Conservation (phyloP, 2,329 filamentous ascomycete species). For the Colletotrichum sp. region DNA sequence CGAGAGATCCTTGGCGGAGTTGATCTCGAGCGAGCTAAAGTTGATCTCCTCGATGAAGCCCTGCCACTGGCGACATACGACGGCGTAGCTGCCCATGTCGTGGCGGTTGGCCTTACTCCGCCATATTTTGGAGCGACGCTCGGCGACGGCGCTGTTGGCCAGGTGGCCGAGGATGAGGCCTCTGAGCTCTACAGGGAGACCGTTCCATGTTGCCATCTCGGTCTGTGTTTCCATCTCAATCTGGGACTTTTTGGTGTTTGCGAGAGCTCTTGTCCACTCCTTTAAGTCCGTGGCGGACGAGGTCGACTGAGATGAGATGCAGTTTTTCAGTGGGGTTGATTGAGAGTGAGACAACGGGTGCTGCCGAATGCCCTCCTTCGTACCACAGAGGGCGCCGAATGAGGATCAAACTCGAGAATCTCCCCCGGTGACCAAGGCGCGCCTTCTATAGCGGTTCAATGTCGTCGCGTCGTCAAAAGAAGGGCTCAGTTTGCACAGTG, state of each 20-base stretch:
- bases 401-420: background rate
- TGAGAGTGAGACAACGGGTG: background rate
- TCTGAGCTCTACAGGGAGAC: conserved; percentile 20
- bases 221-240: conserved; percentile 5
- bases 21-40: conserved; percentile 26
- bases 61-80: conserved; percentile 30
- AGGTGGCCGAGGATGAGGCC: conserved; percentile 14
- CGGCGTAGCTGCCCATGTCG: conserved; percentile 26
- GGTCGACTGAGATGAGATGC: background rate
- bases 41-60: conserved; percentile 27
- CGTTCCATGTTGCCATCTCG: conserved; percentile 23
- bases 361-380: background rate
- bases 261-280: background rate
- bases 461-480: background rate
- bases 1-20: conserved; percentile 19
- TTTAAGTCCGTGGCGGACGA: background rate
- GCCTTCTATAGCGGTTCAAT: background rate
- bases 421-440: background rate
- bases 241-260: background rate
- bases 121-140: background rate
- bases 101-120: conserved; percentile 2
- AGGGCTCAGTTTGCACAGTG: background rate
- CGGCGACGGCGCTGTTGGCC: background rate
- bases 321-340: conserved; percentile 6
- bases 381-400: background rate